Percentiles rank a stretch among this genome's conserved stretches.
phyloP scores from a whole-genome alignment of 208 protist genomes.

The Blastocrithidia nonstop region DNA sequence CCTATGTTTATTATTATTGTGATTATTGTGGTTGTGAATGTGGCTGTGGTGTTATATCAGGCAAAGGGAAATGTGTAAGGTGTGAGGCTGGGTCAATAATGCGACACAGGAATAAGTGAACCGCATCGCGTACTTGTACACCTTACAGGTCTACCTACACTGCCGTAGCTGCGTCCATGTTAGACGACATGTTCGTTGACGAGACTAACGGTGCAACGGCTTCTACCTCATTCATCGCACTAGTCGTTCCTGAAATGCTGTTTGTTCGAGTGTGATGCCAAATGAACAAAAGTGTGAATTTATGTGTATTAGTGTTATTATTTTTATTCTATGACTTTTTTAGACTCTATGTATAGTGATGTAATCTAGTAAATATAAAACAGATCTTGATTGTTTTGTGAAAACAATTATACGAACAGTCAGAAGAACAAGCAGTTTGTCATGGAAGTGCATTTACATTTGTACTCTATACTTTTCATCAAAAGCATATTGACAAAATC shows the following conservation, averaged over 20 bases:
- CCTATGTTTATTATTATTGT: not conserved
- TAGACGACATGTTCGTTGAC: constrained; percentile 23
- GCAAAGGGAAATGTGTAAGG: not conserved
- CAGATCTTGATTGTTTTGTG: no score
- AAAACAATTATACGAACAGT: no score
- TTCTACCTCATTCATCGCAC: constrained; percentile 23
- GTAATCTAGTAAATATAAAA: no score
- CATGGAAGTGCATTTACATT: no score
- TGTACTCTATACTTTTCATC: no score
- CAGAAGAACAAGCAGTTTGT: no score
- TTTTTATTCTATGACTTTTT: no score
- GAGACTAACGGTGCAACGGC: constrained; percentile 48
- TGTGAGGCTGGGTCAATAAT: constrained; percentile 34
- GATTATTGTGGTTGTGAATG: not conserved
- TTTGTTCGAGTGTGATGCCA: not conserved
- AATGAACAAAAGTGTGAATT: constrained; percentile 1
- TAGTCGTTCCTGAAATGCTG: not conserved
- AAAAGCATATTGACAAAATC: no score
- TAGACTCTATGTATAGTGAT: no score
- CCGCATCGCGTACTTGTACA: constrained; percentile 46
- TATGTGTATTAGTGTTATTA: no score
- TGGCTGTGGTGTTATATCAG: not conserved
- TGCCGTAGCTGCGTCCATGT: constrained; percentile 19
- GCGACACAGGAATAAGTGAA: constrained; percentile 65
- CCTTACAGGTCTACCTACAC: constrained; percentile 64